Evolutionary conservation across 257 asterid genomes (phyloP), one percentile per base, ranked within the genome.

Genomic region (Solanum bulbocastanum): DNA sequence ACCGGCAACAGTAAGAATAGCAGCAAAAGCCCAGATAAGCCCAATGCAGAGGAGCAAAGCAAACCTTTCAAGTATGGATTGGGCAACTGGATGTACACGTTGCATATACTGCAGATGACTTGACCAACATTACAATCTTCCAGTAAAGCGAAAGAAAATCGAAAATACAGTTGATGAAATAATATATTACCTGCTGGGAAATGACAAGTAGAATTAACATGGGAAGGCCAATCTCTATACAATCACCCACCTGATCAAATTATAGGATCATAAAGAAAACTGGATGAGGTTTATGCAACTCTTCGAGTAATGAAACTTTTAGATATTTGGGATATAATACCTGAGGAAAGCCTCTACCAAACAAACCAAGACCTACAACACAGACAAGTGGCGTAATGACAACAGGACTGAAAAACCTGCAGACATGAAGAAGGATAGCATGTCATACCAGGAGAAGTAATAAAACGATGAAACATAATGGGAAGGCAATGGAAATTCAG

Each of bases 1-100:
- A 90, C 99, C 99, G 33, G 99, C 95, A 73, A 89, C 98, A 16
- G 99, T 96, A 91, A 97, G 99, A 92, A 97, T 96, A 87, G 98
- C 98, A 86, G 99, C 99, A 86, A 97, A 97, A 40, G 98, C 93
- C 99, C 99, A 97, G 87, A 96, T 74, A 79, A 94, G 16, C 23
- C 89, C 96, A 83, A 94, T 62, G 88, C 99, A 96, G 27, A 91
- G 72, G 44, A 97, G 98, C 96, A 97, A 93, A 73, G 98, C 99
- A 90, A 91, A 97, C 89, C 98, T 95, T 94, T 96, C 98, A 18
- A 96, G 96, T 90, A 93, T 87, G 23, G 98, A 92, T 49, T 89
- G 91, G 27, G 96, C 90, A 39, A 87, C 65, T 33, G 91, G 88
- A 92, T 94, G 98, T 87, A 97, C 79, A 71, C 86, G 92, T 91